These are phyloP conservation scores for Hypoxylon intermedium DNA, from an alignment of 495 filamentous ascomycete species.

Conservation along the genomic window DNA sequence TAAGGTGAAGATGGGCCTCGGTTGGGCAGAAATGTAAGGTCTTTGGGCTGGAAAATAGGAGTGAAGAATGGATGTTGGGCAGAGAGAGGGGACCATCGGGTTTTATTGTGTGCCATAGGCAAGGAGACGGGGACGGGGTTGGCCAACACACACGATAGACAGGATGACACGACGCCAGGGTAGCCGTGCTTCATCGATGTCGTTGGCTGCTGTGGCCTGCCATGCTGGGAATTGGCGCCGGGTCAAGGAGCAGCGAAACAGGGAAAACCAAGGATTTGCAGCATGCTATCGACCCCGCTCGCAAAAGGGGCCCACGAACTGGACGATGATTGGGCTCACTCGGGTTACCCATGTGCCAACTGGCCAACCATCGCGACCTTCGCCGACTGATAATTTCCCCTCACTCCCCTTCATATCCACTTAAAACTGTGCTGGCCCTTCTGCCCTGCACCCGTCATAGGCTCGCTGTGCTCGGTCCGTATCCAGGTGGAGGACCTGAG, in stretches of 20 bases:
- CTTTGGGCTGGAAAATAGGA: slow-evolving; percentile 57
- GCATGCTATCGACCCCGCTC: slow-evolving; percentile 28
- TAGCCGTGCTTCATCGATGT: slow-evolving; percentile 30
- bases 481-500: slow-evolving; percentile 30
- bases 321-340: slow-evolving; percentile 13
- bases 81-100: slow-evolving; percentile 55
- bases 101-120: slow-evolving; percentile 54
- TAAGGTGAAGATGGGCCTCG: slow-evolving; percentile 37
- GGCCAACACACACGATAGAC: slow-evolving; percentile 30
- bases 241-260: slow-evolving; percentile 22
- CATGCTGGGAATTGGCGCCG: slow-evolving; percentile 19
- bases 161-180: slow-evolving; percentile 39
- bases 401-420: slow-evolving; percentile 22
- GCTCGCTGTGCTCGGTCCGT: slow-evolving; percentile 35
- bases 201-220: slow-evolving; percentile 30
- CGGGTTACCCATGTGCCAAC: slow-evolving; percentile 1
- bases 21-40: slow-evolving; percentile 57
- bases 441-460: slow-evolving; percentile 36
- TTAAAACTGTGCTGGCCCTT: slow-evolving; percentile 24
- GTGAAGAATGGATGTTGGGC: slow-evolving; percentile 55
- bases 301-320: slow-evolving; percentile 8
- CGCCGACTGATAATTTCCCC: slow-evolving; percentile 28
- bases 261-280: slow-evolving; percentile 18
- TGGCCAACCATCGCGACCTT: slow-evolving; percentile 7
- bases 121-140: slow-evolving; percentile 25